Conservation (phyloP, 306 rosid genomes). For the Acacia melanoxylon region DNA sequence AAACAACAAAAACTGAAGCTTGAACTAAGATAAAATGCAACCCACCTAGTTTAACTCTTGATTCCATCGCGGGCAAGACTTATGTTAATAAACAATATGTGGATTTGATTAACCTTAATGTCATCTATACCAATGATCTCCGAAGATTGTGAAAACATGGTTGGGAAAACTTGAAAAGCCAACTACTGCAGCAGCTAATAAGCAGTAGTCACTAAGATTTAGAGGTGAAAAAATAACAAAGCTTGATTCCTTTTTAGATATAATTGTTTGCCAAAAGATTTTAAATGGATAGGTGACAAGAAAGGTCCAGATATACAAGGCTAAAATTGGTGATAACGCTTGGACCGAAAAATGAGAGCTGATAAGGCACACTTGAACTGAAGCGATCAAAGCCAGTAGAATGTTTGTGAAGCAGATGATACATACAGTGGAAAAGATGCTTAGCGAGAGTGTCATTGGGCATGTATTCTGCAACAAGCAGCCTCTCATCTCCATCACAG, state of each 20-base stretch:
- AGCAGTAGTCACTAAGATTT: not conserved
- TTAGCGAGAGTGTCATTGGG: conserved; percentile 97
- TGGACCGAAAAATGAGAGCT: not conserved
- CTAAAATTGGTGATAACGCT: not conserved
- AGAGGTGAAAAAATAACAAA: not conserved
- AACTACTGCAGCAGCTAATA: not conserved
- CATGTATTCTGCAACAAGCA: conserved; percentile 96
- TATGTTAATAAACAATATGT: not conserved
- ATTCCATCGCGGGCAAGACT: not conserved
- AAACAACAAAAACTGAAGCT: conserved; percentile 28
- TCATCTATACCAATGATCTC: not conserved
- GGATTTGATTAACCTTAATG: not conserved
- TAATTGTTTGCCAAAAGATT: not conserved
- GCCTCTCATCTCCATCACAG: conserved; percentile 95
- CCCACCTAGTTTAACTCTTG: conserved; percentile 1
- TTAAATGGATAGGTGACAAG: not conserved
- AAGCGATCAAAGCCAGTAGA: not conserved
- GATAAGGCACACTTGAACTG: not conserved
- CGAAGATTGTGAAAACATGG: not conserved
- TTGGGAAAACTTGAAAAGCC: not conserved
- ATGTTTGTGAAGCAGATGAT: not conserved
- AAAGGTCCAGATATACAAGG: not conserved
- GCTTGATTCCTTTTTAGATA: not conserved
- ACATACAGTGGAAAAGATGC: conserved; percentile 94
- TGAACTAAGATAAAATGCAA: conserved; percentile 15